Evolutionary conservation across 495 filamentous ascomycete species (phyloP).

Genomic region (Aspergillus nanangensis): DNA sequence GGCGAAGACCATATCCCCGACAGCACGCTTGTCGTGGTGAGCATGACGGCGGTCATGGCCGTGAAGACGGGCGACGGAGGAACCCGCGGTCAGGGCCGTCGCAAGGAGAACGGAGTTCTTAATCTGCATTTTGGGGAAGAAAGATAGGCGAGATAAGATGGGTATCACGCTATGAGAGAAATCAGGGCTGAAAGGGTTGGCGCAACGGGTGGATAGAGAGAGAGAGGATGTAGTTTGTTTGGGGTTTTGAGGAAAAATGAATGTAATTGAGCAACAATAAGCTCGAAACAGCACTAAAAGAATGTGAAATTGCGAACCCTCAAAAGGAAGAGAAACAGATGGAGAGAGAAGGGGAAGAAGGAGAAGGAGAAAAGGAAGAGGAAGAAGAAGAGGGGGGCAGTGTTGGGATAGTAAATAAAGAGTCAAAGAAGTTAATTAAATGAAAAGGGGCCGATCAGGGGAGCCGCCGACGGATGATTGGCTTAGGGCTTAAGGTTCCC

Average conservation of each 20-base stretch:
- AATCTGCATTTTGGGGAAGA: conserved; percentile 31
- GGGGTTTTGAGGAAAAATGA: conserved; percentile 2
- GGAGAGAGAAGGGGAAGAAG: conserved; percentile 14
- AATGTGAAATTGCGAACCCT: conserved; percentile 5
- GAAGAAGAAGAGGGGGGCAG: conserved; percentile 8
- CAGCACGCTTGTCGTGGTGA: conserved; percentile 35
- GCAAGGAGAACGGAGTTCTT: conserved; percentile 37
- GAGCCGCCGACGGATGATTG: neutral
- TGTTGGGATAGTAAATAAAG: conserved; percentile 7
- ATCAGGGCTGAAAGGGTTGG: conserved; percentile 3
- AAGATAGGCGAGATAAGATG: conserved; percentile 8
- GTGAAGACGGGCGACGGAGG: conserved; percentile 38
- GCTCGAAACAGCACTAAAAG: conserved; percentile 12
- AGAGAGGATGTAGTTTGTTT: neutral
- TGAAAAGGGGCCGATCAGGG: conserved; percentile 19
- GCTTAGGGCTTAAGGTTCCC: conserved; percentile 8
- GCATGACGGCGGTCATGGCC: conserved; percentile 44
- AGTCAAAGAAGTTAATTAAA: conserved; percentile 7
- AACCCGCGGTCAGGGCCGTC: conserved; percentile 39
- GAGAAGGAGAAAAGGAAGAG: conserved; percentile 11
- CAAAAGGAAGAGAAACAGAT: conserved; percentile 20
- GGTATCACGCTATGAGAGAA: conserved; percentile 5
- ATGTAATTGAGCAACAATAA: conserved; percentile 22
- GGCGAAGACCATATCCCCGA: conserved; percentile 49
- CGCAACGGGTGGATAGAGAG: too few relatives aligned